Conservation (phyloP, 2,329 filamentous ascomycete genomes). For the Hymenoscyphus infarciens region DNA sequence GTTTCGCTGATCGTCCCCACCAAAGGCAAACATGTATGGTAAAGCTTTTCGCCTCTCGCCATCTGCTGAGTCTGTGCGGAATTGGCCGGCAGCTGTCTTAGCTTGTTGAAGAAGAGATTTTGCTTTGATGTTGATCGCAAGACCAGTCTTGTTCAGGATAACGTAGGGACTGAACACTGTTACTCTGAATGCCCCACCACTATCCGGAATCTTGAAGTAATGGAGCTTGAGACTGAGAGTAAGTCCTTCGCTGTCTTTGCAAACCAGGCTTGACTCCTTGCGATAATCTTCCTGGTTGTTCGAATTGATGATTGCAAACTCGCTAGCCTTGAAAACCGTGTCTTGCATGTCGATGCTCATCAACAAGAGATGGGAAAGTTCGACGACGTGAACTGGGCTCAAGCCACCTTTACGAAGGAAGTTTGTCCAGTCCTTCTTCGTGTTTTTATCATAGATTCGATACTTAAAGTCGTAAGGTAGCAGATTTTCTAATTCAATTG, state of each 20-base stretch:
- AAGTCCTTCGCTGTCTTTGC: conserved; percentile 81
- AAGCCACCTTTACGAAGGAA: conserved; percentile 95
- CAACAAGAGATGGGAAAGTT: conserved; percentile 87
- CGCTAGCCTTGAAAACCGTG: conserved; percentile 88
- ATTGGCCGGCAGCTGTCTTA: conserved; percentile 73
- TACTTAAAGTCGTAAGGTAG: conserved; percentile 99
- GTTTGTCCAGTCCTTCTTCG: conserved; percentile 98
- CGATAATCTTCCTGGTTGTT: conserved; percentile 84
- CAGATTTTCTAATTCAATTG: conserved; percentile 90
- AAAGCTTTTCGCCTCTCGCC: conserved; percentile 65
- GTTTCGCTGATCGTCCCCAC: conserved; percentile 85
- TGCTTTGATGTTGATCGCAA: conserved; percentile 81
- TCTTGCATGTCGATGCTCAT: conserved; percentile 97
- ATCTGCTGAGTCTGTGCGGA: conserved; percentile 48
- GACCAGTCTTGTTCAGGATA: conserved; percentile 88
- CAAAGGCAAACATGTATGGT: conserved; percentile 96
- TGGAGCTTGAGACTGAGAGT: conserved; percentile 80
- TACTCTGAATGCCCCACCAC: conserved; percentile 92
- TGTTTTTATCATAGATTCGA: conserved; percentile 97
- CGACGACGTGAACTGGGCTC: conserved; percentile 94
- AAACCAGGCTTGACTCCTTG: conserved; percentile 71
- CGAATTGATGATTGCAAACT: conserved; percentile 96
- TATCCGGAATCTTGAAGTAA: conserved; percentile 85
- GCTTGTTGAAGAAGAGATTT: conserved; percentile 85
- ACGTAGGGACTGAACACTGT: conserved; percentile 95